Evolutionary conservation across 108 stramenopile genomes (phyloP).

Genomic region (Skeletonema costatum): DNA sequence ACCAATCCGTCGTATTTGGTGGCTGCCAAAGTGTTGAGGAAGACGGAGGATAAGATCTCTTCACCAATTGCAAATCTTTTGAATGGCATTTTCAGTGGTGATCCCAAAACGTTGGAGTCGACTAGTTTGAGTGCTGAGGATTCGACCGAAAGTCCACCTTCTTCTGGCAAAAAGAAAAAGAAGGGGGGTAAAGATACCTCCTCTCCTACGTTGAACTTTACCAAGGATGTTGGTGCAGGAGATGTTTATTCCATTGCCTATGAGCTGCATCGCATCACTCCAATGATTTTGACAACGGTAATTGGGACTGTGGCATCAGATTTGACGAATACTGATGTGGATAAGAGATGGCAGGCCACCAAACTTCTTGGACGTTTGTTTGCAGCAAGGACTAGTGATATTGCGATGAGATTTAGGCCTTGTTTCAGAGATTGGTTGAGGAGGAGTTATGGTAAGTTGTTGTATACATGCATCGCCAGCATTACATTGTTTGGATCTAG

Average conservation of each 20-base stretch:
- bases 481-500: neutral
- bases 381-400: constrained; percentile 34
- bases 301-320: constrained; percentile 70
- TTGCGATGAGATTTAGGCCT: constrained; percentile 52
- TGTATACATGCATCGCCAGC: neutral
- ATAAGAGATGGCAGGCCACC: constrained; percentile 52
- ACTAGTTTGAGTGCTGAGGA: constrained; percentile 30
- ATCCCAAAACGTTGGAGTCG: constrained; percentile 52
- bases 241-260: constrained; percentile 73
- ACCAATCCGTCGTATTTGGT: constrained; percentile 70
- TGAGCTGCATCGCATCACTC: constrained; percentile 71
- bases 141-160: neutral
- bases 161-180: constrained; percentile 12
- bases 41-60: constrained; percentile 63
- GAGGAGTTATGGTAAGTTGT: constrained; percentile 56
- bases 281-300: constrained; percentile 79
- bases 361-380: constrained; percentile 74
- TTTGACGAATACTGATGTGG: constrained; percentile 45
- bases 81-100: constrained; percentile 75
- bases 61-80: constrained; percentile 68
- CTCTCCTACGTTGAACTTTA: neutral
- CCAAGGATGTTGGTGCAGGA: neutral
- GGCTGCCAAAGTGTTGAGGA: constrained; percentile 60
- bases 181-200: constrained; percentile 10
- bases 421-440: constrained; percentile 78